Evolutionary conservation across 352 stramenopile genomes (phyloP), one percentile per base, ranked within the genome.

Genomic region (Pythium aquatile): DNA sequence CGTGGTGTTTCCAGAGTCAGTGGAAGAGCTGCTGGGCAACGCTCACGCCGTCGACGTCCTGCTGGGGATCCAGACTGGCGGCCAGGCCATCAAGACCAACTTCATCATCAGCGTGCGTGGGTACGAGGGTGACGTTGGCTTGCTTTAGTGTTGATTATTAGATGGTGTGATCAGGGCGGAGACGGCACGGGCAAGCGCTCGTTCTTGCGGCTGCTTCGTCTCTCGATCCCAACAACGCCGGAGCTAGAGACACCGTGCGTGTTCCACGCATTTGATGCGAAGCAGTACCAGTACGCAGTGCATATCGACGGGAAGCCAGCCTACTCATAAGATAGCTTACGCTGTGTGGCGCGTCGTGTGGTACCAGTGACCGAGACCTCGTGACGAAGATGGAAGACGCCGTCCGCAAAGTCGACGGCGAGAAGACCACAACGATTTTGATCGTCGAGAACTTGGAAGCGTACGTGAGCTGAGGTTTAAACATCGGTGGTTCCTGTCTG

Each of bases 391-490:
- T 85, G 32, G 63, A 84, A 17, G 57, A 68, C 2, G 61, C 72
- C 8, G 55, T 65, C 1, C 63, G 62, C 6, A 74, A 60, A 30
- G 47, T 70, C 13, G 69, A 85, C 26, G 62, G 47, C 11, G 58
- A 66, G 29, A 74, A 73, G 17, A 61, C 68, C 0, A 61, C 58
- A 3, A 66, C 65, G 1, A 90, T 79, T 48, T 24, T 93, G 11
- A 70, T 78, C 24, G 70, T 93, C 44, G 78, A 91, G 24, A 74
- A 75, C 39, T 89, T 88, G 30, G 78, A 90, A 66, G 66, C 54
- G 83, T 93, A 44, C 17, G 35, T 26, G 24, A 16, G 29, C 17
- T 29, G 14, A 20, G 44, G 20, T 24, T 24, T 24, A 24, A 24
- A 24, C 20, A 24, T 24, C 20, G 20, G 20, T 24, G 20, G 20